Evolutionary conservation across 441 rosid species (phyloP).

Genomic region (Kokia cookei): DNA sequence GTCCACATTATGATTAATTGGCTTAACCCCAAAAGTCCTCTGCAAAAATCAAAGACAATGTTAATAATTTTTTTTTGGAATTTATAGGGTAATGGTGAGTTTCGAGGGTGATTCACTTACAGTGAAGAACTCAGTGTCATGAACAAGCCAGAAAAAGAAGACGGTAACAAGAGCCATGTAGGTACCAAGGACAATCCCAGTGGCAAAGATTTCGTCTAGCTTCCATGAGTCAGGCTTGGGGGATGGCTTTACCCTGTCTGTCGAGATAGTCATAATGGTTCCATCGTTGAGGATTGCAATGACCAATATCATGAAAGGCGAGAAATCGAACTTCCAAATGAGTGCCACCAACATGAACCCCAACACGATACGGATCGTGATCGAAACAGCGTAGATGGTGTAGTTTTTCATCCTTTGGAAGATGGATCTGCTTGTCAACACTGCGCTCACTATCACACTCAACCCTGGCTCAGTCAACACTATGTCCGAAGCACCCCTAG

Average conservation of each 20-base stretch:
- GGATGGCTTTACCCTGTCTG: conserved; percentile 89
- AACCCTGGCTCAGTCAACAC: conserved; percentile 91
- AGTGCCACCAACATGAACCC: conserved; percentile 88
- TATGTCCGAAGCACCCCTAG: conserved; percentile 84
- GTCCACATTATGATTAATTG: conserved; percentile 29
- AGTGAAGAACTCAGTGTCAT: conserved; percentile 59
- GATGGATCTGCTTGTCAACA: conserved; percentile 86
- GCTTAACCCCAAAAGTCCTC: conserved; percentile 55
- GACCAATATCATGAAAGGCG: conserved; percentile 94
- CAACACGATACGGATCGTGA: conserved; percentile 88
- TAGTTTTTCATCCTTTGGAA: conserved; percentile 99
- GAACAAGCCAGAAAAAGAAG: conserved; percentile 67
- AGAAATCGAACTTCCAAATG: conserved; percentile 86
- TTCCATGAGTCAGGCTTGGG: conserved; percentile 91
- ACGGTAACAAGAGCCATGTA: conserved; percentile 71
- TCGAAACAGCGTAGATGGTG: conserved; percentile 94
- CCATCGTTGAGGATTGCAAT: conserved; percentile 92
- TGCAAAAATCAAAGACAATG: conserved; percentile 18
- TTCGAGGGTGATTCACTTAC: conserved; percentile 31
- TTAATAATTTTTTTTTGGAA: background rate
- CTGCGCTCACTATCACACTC: conserved; percentile 83
- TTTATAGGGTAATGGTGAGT: background rate
- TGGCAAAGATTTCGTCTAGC: conserved; percentile 81
- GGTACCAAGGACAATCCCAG: conserved; percentile 75
- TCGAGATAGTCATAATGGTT: conserved; percentile 93